Conservation (phyloP, 495 filamentous ascomycete species). For the Neurospora sp. region DNA sequence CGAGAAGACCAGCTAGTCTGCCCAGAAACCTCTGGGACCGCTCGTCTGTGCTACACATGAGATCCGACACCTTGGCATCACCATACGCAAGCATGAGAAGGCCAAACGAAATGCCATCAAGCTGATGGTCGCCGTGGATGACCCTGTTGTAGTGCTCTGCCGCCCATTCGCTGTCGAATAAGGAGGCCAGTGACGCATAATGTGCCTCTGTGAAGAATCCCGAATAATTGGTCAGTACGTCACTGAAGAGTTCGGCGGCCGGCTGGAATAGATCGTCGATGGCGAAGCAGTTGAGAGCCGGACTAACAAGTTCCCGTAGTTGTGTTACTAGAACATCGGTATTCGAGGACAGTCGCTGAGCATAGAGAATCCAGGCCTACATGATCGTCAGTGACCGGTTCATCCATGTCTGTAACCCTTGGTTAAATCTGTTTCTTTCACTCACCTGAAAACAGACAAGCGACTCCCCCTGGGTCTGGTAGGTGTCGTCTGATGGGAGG, state of each 20-base stretch:
- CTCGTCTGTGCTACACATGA: conserved; percentile 32
- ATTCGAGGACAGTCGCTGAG: conserved; percentile 47
- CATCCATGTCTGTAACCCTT: background rate
- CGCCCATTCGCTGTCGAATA: conserved; percentile 49
- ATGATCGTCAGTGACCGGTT: background rate
- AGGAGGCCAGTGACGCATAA: conserved; percentile 40
- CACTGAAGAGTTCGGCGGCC: conserved; percentile 53
- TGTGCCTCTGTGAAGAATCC: conserved; percentile 49
- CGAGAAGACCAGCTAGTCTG: conserved; percentile 53
- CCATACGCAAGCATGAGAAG: conserved; percentile 61
- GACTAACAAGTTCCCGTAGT: conserved; percentile 44
- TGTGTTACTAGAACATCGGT: conserved; percentile 42
- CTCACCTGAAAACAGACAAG: conserved; percentile 52
- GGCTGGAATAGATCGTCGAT: conserved; percentile 44
- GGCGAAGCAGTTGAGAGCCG: conserved; percentile 47
- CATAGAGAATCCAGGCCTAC: conserved; percentile 60
- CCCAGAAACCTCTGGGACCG: conserved; percentile 39
- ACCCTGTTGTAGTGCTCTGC: conserved; percentile 41
- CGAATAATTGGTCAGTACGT: conserved; percentile 54
- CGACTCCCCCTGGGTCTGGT: conserved; percentile 35
- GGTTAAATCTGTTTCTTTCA: background rate
- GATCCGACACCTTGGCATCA: conserved; percentile 45
- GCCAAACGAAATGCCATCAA: conserved; percentile 58
- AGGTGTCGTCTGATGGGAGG: conserved; percentile 13
- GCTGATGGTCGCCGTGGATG: conserved; percentile 49